Evolutionary conservation across 108 stramenopile species (phyloP).

Genomic region (Asterionellopsis glacialis): DNA sequence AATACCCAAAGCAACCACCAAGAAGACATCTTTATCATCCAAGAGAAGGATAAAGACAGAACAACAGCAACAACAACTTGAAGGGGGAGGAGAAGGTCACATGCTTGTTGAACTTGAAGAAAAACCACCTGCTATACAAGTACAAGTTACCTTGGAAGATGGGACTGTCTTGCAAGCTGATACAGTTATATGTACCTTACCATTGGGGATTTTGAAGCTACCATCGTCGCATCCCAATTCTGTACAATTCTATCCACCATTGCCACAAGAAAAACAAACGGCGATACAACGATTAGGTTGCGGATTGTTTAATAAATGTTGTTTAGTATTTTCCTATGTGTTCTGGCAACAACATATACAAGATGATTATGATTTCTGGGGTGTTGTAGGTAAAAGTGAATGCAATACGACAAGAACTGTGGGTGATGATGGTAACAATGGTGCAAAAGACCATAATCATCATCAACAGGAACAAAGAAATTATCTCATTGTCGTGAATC

Average conservation of each 20-base stretch:
- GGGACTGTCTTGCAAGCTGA: slow-evolving; percentile 74
- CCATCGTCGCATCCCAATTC: slow-evolving; percentile 39
- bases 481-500: no score
- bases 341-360: slow-evolving; percentile 55
- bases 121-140: slow-evolving; percentile 6
- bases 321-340: slow-evolving; percentile 59
- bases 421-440: no score
- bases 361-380: slow-evolving; percentile 61
- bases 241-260: slow-evolving; percentile 67
- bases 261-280: slow-evolving; percentile 55
- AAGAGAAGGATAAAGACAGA: neutral
- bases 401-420: slow-evolving; percentile 1
- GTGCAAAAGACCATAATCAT: no score
- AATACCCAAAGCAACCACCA: neutral
- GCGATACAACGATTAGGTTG: slow-evolving; percentile 82
- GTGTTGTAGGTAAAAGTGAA: slow-evolving; percentile 34
- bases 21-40: neutral
- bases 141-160: slow-evolving; percentile 46
- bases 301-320: slow-evolving; percentile 84
- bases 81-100: slow-evolving; percentile 1
- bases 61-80: neutral
- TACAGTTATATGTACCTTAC: slow-evolving; percentile 80
- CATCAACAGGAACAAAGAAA: no score
- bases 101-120: no score
- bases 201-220: slow-evolving; percentile 80